phyloP scores from a whole-genome alignment of 148 eudicot genomes.

The Salicornia ramosissima region DNA sequence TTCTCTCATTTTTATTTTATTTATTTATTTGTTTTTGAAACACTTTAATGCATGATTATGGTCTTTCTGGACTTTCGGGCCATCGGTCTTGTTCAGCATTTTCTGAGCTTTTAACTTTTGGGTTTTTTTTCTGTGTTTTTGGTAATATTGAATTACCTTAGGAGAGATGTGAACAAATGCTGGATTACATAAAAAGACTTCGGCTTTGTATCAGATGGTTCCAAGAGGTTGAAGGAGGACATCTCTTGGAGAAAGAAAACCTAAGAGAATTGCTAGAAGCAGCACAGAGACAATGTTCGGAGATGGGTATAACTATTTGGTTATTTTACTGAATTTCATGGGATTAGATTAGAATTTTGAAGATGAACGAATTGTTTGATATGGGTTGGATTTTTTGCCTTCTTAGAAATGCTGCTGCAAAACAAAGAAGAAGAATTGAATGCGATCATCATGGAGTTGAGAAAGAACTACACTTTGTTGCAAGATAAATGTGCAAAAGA shows the following conservation, averaged over 20 bases:
- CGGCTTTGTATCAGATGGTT: conserved; percentile 83
- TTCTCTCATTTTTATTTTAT: no score
- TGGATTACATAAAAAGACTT: conserved; percentile 73
- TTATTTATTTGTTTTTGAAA: no score
- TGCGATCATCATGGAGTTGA: conserved; percentile 75
- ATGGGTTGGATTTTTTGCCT: conserved; percentile 21
- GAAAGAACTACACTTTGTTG: conserved; percentile 53
- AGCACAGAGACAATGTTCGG: conserved; percentile 59
- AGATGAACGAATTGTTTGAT: background rate
- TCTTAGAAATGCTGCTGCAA: conserved; percentile 66
- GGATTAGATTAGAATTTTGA: background rate
- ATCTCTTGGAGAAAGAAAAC: conserved; percentile 62
- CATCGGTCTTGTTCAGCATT: background rate
- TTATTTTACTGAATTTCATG: conserved; percentile 2
- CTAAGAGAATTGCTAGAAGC: conserved; percentile 48
- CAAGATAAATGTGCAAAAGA: conserved; percentile 73
- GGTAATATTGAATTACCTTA: conserved; percentile 27
- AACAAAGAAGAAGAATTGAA: conserved; percentile 88
- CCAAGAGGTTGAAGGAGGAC: conserved; percentile 76
- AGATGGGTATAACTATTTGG: conserved; percentile 52
- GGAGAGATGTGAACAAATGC: conserved; percentile 95
- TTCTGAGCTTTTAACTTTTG: background rate
- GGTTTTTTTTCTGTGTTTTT: background rate
- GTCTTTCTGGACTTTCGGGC: no score
- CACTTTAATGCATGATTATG: no score